Conservation (phyloP, 1,284 basidiomycete species). For the Schizopora paradoxa region DNA sequence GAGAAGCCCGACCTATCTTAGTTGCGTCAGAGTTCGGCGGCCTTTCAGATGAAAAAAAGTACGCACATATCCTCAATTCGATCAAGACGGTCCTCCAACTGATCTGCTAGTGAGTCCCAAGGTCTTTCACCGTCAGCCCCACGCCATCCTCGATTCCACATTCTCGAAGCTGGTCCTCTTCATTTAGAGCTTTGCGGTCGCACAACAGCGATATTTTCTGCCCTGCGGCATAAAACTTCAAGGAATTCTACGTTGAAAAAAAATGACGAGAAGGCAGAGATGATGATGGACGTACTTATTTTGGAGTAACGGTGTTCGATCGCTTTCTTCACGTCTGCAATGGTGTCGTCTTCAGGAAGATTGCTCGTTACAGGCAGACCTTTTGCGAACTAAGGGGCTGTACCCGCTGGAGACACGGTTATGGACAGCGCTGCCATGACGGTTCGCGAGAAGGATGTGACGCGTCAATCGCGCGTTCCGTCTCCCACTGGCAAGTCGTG, state of each 20-base stretch:
- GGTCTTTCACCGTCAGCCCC: slow-evolving; percentile 76
- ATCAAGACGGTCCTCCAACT: slow-evolving; percentile 84
- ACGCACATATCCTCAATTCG: slow-evolving; percentile 88
- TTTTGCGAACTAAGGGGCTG: slow-evolving; percentile 40
- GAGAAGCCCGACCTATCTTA: too few relatives aligned
- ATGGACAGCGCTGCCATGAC: slow-evolving; percentile 60
- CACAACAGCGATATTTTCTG: slow-evolving; percentile 69
- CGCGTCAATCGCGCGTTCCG: slow-evolving; percentile 5
- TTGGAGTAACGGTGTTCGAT: slow-evolving; percentile 53
- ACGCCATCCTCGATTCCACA: slow-evolving; percentile 53
- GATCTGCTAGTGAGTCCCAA: slow-evolving; percentile 85
- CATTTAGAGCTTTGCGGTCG: slow-evolving; percentile 55
- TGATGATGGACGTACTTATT: slow-evolving; percentile 38
- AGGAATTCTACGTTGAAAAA: too few relatives aligned
- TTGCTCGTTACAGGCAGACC: slow-evolving; percentile 55
- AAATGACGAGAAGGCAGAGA: not conserved
- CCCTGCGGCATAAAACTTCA: slow-evolving; percentile 68
- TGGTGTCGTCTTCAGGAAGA: slow-evolving; percentile 45
- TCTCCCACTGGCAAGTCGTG: not conserved
- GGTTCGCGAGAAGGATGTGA: too few relatives aligned
- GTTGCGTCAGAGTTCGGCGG: too few relatives aligned
- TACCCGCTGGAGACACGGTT: slow-evolving; percentile 46
- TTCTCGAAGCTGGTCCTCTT: slow-evolving; percentile 55
- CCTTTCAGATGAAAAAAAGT: too few relatives aligned
- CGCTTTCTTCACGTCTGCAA: slow-evolving; percentile 56